Evolutionary conservation across 805 yeast genomes (phyloP), one percentile per base, ranked within the genome.

Genomic region (Isabelozyma heimii): DNA sequence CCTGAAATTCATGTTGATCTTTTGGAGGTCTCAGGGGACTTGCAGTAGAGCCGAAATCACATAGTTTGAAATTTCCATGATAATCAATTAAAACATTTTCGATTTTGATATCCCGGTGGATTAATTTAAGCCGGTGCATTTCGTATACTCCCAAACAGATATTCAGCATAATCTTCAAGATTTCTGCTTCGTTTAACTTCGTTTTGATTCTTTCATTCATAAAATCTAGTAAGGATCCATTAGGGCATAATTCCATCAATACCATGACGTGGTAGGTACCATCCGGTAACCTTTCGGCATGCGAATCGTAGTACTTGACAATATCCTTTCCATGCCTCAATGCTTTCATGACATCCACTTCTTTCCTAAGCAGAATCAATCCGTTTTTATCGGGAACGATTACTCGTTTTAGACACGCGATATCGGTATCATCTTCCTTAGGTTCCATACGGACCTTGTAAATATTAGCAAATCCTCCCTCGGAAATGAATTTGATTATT

Each of bases 181-280:
- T 86, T 67, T 92, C 97, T 10, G 71, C 68, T 59, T 88, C 95
- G 0, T 80, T 71, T 46, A 92, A 75, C 62, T 91, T 92, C 10
- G 89, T 85, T 53, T 87, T 82, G 48, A 92, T 78, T 46, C 91
- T 78, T 15, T 85, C 79, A 67, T 92, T 94, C 98, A 92, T 91
- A 62, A 79, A 91, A 63, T 94, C 97, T 52, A 92, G 76, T 43
- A 96, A 79, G 14, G 96, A 89, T 53, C 87, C 81, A 63, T 87
- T 88, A 9, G 96, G 85, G 64, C 99, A 92, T 58, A 85, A 80
- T 66, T 92, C 99, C 98, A 92, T 94, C 54, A 92, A 74, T 40
- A 92, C 82, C 47, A 92, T 74, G 8, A 94, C 97, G 68, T 92
- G 98, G 65, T 89, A 94, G 0, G 76, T 60, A 1, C 79, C 73